Evolutionary conservation across 139 green algal genomes (phyloP), one percentile per base, ranked within the genome.

Genomic region (Coelastrella sp.): DNA sequence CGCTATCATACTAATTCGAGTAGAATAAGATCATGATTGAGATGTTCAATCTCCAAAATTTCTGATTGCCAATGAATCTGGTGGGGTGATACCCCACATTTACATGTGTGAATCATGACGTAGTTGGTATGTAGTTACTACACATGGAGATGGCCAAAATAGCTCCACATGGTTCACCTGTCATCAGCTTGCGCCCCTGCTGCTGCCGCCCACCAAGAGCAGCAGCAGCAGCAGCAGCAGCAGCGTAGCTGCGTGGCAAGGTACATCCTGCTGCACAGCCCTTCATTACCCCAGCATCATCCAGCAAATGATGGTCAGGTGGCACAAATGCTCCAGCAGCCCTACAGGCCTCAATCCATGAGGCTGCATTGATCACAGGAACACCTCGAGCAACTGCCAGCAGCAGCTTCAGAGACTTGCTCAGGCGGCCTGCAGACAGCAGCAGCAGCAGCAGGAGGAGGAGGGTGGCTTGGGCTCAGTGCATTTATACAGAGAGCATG

Each of bases 311-410:
- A 0, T 58, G 60, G 11, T 75, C 70, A 25, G 60, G 59, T 72
- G 17, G 10, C 19, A 17, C 22, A 15, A 14, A 24, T 63, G 27
- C n/a, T 19, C 15, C 14, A 8, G 49, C 81, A 59, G 57, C 57
- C 65, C 63, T 87, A 49, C 82, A 87, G 65, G 82, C 82, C 0
- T 87, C 63, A 17, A 87, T 27, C 82, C 82, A 87, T 7, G 82
- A 79, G 14, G 14, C n/a, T 20, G 25, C 63, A 49, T 68, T 78
- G 14, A 87, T 25, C 25, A 87, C 82, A 65, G 82, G 82, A 17
- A 87, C 82, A 7, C 82, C 82, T 9, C 82, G 65, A 65, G 65
- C 82, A 56, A 87, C 27, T 25, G 82, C 82, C 63, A 87, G 82
- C 82, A 78, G 82, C 65, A 87, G 82, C 59, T 87, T 87, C 65